phyloP scores from a whole-genome alignment of 1,284 basidiomycete genomes.

The Paramarasmius palmivorus region DNA sequence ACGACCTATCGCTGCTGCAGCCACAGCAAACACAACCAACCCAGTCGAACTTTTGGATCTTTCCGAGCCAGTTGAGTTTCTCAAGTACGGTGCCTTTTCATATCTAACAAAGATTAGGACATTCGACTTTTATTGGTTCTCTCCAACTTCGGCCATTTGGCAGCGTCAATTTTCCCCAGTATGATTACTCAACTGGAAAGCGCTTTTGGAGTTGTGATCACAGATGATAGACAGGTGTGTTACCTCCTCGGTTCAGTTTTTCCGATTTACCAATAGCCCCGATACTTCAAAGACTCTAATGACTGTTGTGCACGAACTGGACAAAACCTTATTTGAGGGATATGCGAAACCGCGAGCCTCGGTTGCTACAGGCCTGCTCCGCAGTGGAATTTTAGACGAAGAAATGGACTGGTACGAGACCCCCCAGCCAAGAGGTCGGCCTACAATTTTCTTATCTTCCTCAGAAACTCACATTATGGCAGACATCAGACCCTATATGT shows the following conservation, averaged over 20 bases:
- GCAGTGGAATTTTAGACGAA: constrained; percentile 76
- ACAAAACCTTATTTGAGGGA: constrained; percentile 85
- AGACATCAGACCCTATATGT: constrained; percentile 97
- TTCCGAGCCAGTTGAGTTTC: constrained; percentile 48
- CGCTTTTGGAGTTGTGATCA: constrained; percentile 74
- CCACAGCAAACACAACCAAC: constrained; percentile 36
- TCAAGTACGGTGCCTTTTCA: constrained; percentile 7
- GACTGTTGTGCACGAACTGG: constrained; percentile 80
- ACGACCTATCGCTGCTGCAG: constrained; percentile 31
- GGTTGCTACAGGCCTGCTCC: constrained; percentile 68
- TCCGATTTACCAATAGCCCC: constrained; percentile 1
- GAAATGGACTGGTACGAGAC: constrained; percentile 92
- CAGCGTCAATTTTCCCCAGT: constrained; percentile 69
- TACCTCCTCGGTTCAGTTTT: constrained; percentile 7
- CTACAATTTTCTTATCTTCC: neutral
- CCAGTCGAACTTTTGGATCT: constrained; percentile 60
- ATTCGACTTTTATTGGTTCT: constrained; percentile 87
- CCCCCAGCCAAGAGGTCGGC: constrained; percentile 81
- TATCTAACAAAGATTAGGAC: constrained; percentile 54
- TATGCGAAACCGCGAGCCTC: constrained; percentile 81
- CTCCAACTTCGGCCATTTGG: constrained; percentile 85
- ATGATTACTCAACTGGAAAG: constrained; percentile 83
- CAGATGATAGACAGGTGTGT: constrained; percentile 72
- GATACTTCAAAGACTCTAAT: constrained; percentile 58
- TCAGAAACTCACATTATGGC: constrained; percentile 8